Evolutionary conservation across 805 yeast genomes (phyloP), one percentile per base, ranked within the genome.

Genomic region (Suhomyces pyralidae): DNA sequence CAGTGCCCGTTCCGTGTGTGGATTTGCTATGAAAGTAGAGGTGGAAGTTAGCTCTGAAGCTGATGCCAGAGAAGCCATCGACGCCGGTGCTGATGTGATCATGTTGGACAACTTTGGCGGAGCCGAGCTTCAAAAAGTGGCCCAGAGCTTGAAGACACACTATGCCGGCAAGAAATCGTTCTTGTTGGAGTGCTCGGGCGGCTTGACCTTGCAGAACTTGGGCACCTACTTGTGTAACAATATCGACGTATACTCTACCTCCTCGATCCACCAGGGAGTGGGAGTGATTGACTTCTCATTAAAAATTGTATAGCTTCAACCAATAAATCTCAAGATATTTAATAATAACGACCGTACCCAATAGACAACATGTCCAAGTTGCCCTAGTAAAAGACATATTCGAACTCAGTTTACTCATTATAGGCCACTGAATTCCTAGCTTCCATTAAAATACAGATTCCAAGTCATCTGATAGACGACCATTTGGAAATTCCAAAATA

Each of bases 81-180:
- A 76, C 14, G 96, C 97, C 1, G 97, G 98, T 10, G 97, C 97
- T 0, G 98, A 92, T 68, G 88, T 93, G 19, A 86, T 93, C 55
- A 92, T 92, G 98, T 79, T 92, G 63, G 98, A 92, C 65, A 92
- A 92, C 67, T 93, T 93, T 68, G 65, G 77, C 3, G 89, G 90
- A 2, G 81, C 77, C 0, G 86, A 78, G 15, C 74, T 92, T 53
- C 83, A 80, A 55, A 58, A 64, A 0, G 93, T 86, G 17, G 96
- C 97, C 0, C 65, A 65, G 26, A 78, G 70, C 56, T 71, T 92
- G 55, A 90, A 86, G 66, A 53, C 61, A 2, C 76, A 75, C 58
- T 89, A 88, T 83, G 76, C 76, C 14, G 58, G 67, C 22, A 62
- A 65, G 40, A 65, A 76, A 52, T 61, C 73, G 1, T 90, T 89